Evolutionary conservation across 1,284 basidiomycete species (phyloP).

Genomic region (Meripilus lineatus): DNA sequence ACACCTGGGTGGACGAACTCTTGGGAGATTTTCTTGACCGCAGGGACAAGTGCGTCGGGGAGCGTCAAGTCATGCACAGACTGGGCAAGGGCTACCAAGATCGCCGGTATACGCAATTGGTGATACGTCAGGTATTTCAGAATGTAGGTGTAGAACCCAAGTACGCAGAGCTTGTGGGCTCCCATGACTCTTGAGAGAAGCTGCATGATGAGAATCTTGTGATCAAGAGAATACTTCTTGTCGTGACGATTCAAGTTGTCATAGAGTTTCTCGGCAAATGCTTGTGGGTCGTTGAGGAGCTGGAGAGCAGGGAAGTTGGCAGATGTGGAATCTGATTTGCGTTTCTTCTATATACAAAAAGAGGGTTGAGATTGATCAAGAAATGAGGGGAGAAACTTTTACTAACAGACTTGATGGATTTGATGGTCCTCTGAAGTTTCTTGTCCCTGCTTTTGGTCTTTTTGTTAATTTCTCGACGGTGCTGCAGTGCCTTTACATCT

Average conservation of each 20-base stretch:
- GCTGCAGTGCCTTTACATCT: conserved; percentile 72
- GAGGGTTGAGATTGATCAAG: too few relatives aligned
- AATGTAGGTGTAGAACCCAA: conserved; percentile 97
- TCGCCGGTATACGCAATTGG: conserved; percentile 91
- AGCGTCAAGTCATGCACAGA: conserved; percentile 96
- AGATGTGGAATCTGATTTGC: conserved; percentile 20
- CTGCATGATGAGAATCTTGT: conserved; percentile 98
- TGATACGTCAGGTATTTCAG: conserved; percentile 92
- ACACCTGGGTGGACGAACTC: conserved; percentile 99
- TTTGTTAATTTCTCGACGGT: conserved; percentile 85
- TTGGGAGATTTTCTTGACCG: conserved; percentile 87
- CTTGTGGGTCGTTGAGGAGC: conserved; percentile 93
- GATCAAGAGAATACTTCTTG: conserved; percentile 91
- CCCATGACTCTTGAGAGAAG: conserved; percentile 96
- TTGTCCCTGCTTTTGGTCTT: conserved; percentile 79
- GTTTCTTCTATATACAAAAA: too few relatives aligned
- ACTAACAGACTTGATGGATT: conserved; percentile 46
- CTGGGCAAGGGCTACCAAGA: conserved; percentile 93
- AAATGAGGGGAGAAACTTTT: too few relatives aligned
- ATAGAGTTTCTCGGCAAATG: conserved; percentile 93
- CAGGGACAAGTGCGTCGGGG: conserved; percentile 87
- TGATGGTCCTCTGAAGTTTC: conserved; percentile 71
- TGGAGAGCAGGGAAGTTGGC: conserved; percentile 93
- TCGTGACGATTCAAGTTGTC: conserved; percentile 84
- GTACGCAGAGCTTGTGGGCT: conserved; percentile 87